Base-by-base conservation (phyloP, 345 rosid genomes). In the Citrus medica region DNA sequence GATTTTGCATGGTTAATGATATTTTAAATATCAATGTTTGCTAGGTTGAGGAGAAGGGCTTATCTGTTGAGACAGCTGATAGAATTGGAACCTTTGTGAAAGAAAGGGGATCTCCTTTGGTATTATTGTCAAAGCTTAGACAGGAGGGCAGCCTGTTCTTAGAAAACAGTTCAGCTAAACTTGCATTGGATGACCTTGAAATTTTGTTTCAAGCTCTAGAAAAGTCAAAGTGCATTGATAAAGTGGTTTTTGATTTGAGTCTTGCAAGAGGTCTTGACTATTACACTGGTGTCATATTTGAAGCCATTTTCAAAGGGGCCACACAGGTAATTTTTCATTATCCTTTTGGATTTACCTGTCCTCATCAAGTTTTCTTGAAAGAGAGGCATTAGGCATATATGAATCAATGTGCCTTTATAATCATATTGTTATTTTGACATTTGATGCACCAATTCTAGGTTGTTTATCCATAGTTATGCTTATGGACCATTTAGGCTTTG, bases 181-280 rank as follows among this genome's bases (percentile, higher is more conserved):
- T 82, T 75, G 98, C 99, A 61, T 81, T 96, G 83, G 84, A 89
- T 58, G 98, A 94, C 74, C 81, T 96, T 85, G 87, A 82, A 66
- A 85, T 94, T 83, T 68, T 96, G 84, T 96, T 96, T 87, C 90
- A 90, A 79, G 97, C 97, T 82, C 86, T 96, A 17, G 93, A 90
- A 16, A 91, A 81, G 84, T 87, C 99, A 64, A 88, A 89, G 81
- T 90, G 97, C 80, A 88, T 85, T 74, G 78, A 89, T 81, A 94
- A 85, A 84, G 89, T 96, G 76, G 92, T 92, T 77, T 96, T 96
- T 84, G 99, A 96, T 82, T 87, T 96, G 80, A 96, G 99, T 82
- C 94, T 96, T 72, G 99, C 98, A 64, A 90, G 99, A 84, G 99
- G 99, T 66, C 99, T 96, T 74, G 99, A 94, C 87, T 96, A 96